Evolutionary conservation across 768 basidiomycete species (phyloP), one percentile per base, ranked within the genome.

Genomic region (Cystobasidium ongulense): DNA sequence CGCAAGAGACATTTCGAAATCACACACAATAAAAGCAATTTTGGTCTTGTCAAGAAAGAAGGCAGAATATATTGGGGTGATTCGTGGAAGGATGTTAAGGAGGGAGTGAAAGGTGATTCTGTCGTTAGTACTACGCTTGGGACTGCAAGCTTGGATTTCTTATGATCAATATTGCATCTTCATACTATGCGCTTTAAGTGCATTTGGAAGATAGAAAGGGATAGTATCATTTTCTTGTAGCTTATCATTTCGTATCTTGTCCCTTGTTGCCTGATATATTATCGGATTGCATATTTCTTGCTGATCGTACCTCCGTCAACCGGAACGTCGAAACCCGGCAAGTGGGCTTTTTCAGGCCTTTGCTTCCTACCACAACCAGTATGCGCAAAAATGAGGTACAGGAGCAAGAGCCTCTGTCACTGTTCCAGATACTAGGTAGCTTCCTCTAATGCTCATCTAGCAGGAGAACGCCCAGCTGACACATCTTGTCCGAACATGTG

Each of bases 351-450:
- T n/a, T n/a, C n/a, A n/a, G 57, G 25, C 18, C 21, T 29, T 27
- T 25, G 36, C 7, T 36, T 41, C 61, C 25, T 17, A 21, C 23
- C 27, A 39, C 4, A 43, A 31, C 23, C 5, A 25, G 21, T 35
- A 67, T 43, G 65, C 27, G 38, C 18, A n/a, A 11, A 10, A 15
- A 18, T 10, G 36, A 67, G 29, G 17, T 52, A 2, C 43, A 39
- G 17, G 65, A 41, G 2, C 46, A 71, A 13, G 68, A 71, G 54
- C 68, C 68, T 31, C 36, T 71, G 8, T 71, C 68, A 23, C 53
- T 71, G 8, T 71, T 71, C 27, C 68, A 71, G 53, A 71, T 71
- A 2, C 4, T 71, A 35, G 68, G 68, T 71, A 17, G 7, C 27
- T 39, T 39, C 33, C 5, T 64, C 33, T n/a, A n/a, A n/a, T n/a